phyloP scores from a whole-genome alignment of 2,329 filamentous ascomycete species.

The Aureobasidium sp. region DNA sequence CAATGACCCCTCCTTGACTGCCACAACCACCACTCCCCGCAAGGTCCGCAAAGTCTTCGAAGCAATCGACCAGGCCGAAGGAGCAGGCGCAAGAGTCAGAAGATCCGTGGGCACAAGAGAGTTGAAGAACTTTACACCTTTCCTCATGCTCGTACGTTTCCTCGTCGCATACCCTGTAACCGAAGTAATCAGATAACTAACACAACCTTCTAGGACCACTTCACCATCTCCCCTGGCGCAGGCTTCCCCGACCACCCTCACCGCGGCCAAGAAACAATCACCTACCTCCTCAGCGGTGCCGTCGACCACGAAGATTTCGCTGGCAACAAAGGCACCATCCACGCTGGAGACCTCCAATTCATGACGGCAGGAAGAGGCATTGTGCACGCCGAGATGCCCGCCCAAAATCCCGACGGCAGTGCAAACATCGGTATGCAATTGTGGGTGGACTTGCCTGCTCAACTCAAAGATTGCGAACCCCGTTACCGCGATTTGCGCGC shows the following conservation, averaged over 20 bases:
- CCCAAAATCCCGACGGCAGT: constrained; percentile 63
- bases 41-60: constrained; percentile 76
- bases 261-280: constrained; percentile 81
- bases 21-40: constrained; percentile 59
- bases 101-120: constrained; percentile 78
- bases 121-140: constrained; percentile 80
- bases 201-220: constrained; percentile 55
- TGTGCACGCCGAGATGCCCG: constrained; percentile 93
- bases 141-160: constrained; percentile 30
- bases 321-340: constrained; percentile 74
- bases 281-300: constrained; percentile 76
- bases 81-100: constrained; percentile 77
- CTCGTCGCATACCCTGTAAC: neutral
- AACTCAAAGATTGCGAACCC: constrained; percentile 81
- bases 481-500: constrained; percentile 80
- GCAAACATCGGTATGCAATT: constrained; percentile 84
- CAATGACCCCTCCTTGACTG: constrained; percentile 31
- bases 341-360: constrained; percentile 86
- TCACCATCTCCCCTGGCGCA: constrained; percentile 67
- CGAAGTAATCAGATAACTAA: neutral
- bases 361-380: constrained; percentile 93
- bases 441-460: constrained; percentile 82
- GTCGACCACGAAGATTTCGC: constrained; percentile 92
- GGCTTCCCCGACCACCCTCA: constrained; percentile 85
- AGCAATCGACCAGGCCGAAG: constrained; percentile 78